Percentiles rank a stretch among this genome's conserved stretches.
Evolutionary conservation across 2,329 filamentous ascomycete species (phyloP).

Genomic region (Fulvia fulva): DNA sequence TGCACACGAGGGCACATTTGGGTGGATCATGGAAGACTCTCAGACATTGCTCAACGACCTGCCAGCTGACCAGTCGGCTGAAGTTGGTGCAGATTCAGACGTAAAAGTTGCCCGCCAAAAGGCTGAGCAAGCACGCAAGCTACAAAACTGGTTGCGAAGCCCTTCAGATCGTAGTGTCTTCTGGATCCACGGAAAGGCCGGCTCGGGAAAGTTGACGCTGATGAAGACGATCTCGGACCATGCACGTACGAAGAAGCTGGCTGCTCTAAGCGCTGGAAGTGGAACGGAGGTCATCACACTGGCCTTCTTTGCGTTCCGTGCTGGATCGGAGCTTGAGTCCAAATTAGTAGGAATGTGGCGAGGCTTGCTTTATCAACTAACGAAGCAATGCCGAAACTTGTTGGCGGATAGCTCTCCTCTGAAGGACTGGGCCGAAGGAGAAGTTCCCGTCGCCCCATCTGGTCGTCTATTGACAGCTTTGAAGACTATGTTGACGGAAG

Average conservation of each 20-base stretch:
- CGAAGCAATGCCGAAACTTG: background rate
- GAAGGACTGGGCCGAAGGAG: background rate
- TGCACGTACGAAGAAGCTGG: background rate
- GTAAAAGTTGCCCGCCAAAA: background rate
- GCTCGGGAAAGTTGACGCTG: background rate
- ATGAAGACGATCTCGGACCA: background rate
- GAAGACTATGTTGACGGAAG: background rate
- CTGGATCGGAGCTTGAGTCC: background rate
- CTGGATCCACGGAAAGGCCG: background rate
- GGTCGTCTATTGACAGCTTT: background rate
- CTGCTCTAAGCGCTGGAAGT: background rate
- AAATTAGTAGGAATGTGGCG: background rate
- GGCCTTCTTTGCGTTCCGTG: background rate
- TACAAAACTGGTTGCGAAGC: background rate
- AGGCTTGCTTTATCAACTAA: background rate
- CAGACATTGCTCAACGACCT: background rate
- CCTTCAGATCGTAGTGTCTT: background rate
- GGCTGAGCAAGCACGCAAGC: background rate
- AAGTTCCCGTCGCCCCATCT: background rate
- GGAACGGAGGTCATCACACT: background rate
- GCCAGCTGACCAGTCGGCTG: background rate
- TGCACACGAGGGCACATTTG: background rate
- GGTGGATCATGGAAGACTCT: background rate
- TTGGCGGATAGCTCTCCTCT: background rate
- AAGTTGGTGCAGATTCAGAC: background rate